Conservation (phyloP, 179 eudicot genomes). For the Silene noctiflora region DNA sequence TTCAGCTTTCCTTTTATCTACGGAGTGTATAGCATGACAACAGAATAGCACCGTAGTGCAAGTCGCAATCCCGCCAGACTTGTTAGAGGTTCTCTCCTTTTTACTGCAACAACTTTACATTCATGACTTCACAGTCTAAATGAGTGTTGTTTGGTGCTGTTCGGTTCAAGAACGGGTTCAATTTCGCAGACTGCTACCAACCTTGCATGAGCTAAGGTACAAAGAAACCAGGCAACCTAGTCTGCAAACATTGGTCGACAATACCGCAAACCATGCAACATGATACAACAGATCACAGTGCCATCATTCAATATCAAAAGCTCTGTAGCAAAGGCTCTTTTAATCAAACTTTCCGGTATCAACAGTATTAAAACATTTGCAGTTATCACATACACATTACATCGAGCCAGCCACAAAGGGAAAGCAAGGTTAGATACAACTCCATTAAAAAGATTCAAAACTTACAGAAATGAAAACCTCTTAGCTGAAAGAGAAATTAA, state of each 20-base stretch:
- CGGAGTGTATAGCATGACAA: neutral
- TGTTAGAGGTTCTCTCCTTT: neutral
- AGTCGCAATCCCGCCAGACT: neutral
- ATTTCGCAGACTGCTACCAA: neutral
- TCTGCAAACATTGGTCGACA: neutral
- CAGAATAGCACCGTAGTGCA: neutral
- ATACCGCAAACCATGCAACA: no score
- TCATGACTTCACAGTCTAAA: no score
- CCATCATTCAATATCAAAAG: neutral
- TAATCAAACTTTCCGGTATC: slow-evolving; percentile 4
- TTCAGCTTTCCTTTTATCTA: neutral
- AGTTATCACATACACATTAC: slow-evolving; percentile 8
- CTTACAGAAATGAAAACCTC: slow-evolving; percentile 22
- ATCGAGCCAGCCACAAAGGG: neutral
- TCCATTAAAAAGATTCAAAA: slow-evolving; percentile 18
- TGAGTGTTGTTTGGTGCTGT: neutral
- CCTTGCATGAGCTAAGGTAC: no score
- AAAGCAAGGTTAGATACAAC: neutral
- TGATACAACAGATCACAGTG: neutral
- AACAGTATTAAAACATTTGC: slow-evolving; percentile 1
- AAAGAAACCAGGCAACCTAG: neutral
- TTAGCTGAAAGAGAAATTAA: slow-evolving; percentile 18
- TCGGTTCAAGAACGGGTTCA: neutral
- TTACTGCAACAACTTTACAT: no score
- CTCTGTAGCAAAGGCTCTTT: neutral